Base-by-base conservation (phyloP, 768 basidiomycete genomes). In the Baorangia bicolor region DNA sequence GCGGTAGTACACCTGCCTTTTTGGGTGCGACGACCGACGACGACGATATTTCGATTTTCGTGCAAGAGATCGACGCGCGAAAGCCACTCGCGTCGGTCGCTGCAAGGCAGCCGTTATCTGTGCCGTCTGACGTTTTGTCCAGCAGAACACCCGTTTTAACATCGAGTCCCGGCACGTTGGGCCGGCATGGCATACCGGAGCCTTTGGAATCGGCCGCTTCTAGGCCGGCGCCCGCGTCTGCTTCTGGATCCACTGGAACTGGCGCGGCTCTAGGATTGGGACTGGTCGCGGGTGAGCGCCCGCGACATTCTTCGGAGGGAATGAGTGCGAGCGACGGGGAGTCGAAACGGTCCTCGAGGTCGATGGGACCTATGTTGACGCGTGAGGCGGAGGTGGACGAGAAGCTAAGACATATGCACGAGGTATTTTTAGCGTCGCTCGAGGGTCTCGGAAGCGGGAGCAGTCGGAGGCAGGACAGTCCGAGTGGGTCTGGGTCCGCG, bases 1-100 rank as follows among this genome's bases (percentile, higher is more conserved):
- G 58, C 2, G 39, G 59, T 28, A 34, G 38, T 20, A 45, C 52
- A 2, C 66, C 81, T 9, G 78, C 79, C 5, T 81, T 75, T 64
- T 67, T 84, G 52, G 76, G 77, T 49, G 70, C 74, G 2, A 73
- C 75, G 42, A 81, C 81, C 7, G 87, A 91, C 58, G 87, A 91
- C 61, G 88, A 90, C 60, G 90, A 90, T 48, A 83, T 92, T 28
- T 89, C 88, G 5, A 75, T 80, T 13, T 92, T 91, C 62, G 86
- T 92, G 39, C 85, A 87, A 64, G 86, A 90, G 44, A 89, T 90
- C 47, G 89, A 89, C 61, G 74, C 81, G 25, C 78, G 87, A 25
- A 85, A 84, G 63, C 88, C 89, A 4, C 74, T 92, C 9, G 61
- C 63, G 34, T 64, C 54, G 7, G 61, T 45, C n/a, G 53, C 51